A percentile compares a stretch with the other conserved stretches of the same genome.
phyloP scores from a whole-genome alignment of 1,139 yeast species.

The Pneumocystis carinii region DNA sequence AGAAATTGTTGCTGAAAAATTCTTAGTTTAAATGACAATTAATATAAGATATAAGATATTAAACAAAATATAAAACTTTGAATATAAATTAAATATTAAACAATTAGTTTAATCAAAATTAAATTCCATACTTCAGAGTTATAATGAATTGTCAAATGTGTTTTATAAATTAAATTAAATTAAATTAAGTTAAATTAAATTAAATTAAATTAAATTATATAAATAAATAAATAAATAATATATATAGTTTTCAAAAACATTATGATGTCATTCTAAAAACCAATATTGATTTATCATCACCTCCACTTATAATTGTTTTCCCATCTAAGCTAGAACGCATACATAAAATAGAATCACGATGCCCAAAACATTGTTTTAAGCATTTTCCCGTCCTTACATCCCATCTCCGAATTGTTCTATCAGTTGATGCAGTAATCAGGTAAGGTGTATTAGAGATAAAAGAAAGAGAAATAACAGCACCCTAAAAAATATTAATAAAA shows the following conservation, averaged over 20 bases:
- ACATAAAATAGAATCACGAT: constrained; percentile 84
- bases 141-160: neutral
- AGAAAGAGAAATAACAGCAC: constrained; percentile 67
- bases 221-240: neutral
- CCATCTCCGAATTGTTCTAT: constrained; percentile 75
- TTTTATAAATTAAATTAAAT: neutral
- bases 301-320: constrained; percentile 73
- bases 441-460: constrained; percentile 44
- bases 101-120: neutral
- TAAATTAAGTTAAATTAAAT: too few species aligned
- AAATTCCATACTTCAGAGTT: neutral
- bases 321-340: constrained; percentile 55
- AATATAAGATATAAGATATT: neutral
- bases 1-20: neutral
- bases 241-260: neutral
- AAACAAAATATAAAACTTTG: neutral
- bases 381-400: constrained; percentile 75
- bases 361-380: constrained; percentile 71
- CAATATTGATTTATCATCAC: constrained; percentile 89
- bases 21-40: neutral
- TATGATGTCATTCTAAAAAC: constrained; percentile 22
- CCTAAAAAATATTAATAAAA: constrained; percentile 21
- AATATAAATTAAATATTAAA: neutral
- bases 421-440: constrained; percentile 62
- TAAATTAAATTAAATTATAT: too few species aligned